Evolutionary conservation across 805 yeast species (phyloP).

Genomic region (Sugiyamaella boreocaroliniensis): DNA sequence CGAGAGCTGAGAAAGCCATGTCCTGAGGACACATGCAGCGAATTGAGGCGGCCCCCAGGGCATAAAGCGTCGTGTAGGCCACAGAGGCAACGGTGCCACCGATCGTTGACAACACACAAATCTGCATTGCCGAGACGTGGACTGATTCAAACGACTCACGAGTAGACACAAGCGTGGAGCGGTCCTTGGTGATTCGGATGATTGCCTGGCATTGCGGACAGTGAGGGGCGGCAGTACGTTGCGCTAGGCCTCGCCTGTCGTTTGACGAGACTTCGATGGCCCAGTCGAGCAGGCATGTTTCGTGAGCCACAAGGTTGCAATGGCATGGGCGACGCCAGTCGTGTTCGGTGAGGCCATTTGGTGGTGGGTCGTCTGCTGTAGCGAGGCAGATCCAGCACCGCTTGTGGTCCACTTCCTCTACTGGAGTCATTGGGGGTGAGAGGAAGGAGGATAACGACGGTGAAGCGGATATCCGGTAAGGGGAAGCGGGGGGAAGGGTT

Average conservation of each 20-base stretch:
- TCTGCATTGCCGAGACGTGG: slow-evolving; percentile 12
- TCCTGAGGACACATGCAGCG: slow-evolving; percentile 25
- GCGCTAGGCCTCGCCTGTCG: slow-evolving; percentile 8
- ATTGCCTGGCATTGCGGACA: slow-evolving; percentile 32
- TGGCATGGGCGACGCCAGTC: slow-evolving; percentile 42
- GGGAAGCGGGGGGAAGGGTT: not conserved
- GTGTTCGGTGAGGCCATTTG: slow-evolving; percentile 27
- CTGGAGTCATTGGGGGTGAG: not conserved
- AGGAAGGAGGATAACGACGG: not conserved
- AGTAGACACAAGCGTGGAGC: slow-evolving; percentile 14
- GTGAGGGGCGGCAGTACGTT: slow-evolving; percentile 9
- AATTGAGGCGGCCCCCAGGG: slow-evolving; percentile 25
- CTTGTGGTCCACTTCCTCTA: slow-evolving; percentile 21
- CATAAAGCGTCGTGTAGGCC: slow-evolving; percentile 23
- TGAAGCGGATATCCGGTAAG: not conserved
- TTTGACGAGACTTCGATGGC: slow-evolving; percentile 28
- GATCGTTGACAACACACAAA: slow-evolving; percentile 13
- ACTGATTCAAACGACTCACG: slow-evolving; percentile 17
- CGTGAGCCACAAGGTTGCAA: slow-evolving; percentile 42
- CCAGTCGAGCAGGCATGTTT: slow-evolving; percentile 41
- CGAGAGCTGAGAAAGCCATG: slow-evolving; percentile 22
- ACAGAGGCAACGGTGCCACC: slow-evolving; percentile 16
- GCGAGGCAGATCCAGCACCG: slow-evolving; percentile 35
- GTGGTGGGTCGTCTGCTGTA: slow-evolving; percentile 30
- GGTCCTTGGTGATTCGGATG: slow-evolving; percentile 18